Evolutionary conservation across 768 basidiomycete genomes (phyloP).

Genomic region (Russula brevipes): DNA sequence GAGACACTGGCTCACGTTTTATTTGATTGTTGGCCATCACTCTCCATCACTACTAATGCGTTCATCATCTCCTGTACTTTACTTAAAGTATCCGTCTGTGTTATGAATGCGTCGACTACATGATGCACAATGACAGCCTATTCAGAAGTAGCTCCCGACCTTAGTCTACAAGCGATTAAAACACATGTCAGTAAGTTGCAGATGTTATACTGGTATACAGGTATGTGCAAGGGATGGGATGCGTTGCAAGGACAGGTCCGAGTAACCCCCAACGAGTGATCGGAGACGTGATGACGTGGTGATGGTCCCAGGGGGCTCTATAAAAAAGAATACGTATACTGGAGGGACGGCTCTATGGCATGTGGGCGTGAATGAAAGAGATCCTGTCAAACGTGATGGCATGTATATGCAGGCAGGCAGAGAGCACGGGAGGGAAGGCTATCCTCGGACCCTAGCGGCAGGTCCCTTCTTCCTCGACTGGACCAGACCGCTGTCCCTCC

Average conservation of each 20-base stretch:
- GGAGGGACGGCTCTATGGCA: not conserved
- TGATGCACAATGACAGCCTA: slow-evolving; percentile 8
- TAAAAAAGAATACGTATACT: not conserved
- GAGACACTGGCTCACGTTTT: not conserved
- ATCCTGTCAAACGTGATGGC: not conserved
- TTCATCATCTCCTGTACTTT: slow-evolving; percentile 5
- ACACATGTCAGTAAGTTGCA: slow-evolving; percentile 9
- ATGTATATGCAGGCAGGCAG: no score
- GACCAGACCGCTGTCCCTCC: not conserved
- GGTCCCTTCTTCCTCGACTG: slow-evolving; percentile 10
- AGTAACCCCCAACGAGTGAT: not conserved
- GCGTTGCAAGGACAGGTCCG: not conserved
- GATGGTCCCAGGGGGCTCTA: not conserved
- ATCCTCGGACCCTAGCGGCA: slow-evolving; percentile 5
- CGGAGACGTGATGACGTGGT: not conserved
- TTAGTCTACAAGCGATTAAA: slow-evolving; percentile 19
- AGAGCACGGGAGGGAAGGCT: not conserved
- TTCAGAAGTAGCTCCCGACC: not conserved
- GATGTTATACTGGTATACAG: slow-evolving; percentile 22
- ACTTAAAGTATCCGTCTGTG: not conserved
- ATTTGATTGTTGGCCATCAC: not conserved
- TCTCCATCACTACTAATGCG: not conserved
- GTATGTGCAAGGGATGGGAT: slow-evolving; percentile 9
- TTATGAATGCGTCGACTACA: slow-evolving; percentile 1
- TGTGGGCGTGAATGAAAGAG: not conserved